A percentile compares a stretch with the other conserved stretches of the same genome.
phyloP scores from a whole-genome alignment of 2,329 filamentous ascomycete genomes.

The Achaetomium macrosporum region DNA sequence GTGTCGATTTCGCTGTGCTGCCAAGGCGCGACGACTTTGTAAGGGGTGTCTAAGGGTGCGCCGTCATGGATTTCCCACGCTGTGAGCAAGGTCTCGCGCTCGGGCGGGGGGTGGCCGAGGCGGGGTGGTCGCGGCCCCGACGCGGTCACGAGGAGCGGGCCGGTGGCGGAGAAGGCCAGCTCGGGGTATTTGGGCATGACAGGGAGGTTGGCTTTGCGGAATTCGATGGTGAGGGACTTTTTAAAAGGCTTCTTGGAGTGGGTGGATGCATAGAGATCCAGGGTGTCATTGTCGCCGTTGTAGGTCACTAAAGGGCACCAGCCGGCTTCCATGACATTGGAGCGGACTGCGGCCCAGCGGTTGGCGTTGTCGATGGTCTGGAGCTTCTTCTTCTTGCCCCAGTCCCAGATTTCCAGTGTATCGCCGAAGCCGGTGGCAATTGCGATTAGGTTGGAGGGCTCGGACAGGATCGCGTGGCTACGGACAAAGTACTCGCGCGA shows the following conservation, averaged over 20 bases:
- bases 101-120: slow-evolving; percentile 33
- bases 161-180: slow-evolving; percentile 35
- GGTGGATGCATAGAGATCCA: slow-evolving; percentile 32
- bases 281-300: slow-evolving; percentile 27
- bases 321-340: slow-evolving; percentile 31
- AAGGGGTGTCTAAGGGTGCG: slow-evolving; percentile 28
- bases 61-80: slow-evolving; percentile 35
- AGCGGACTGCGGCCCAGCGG: slow-evolving; percentile 34
- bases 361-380: slow-evolving; percentile 35
- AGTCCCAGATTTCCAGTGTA: slow-evolving; percentile 36
- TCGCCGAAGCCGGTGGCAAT: slow-evolving; percentile 37
- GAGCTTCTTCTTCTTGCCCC: slow-evolving; percentile 35
- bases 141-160: slow-evolving; percentile 34
- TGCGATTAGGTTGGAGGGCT: slow-evolving; percentile 34
- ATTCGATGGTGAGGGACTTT: slow-evolving; percentile 32
- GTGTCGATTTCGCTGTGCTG: slow-evolving; percentile 36
- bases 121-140: slow-evolving; percentile 36
- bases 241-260: slow-evolving; percentile 34
- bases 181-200: slow-evolving; percentile 36
- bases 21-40: slow-evolving; percentile 34
- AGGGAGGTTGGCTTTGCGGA: slow-evolving; percentile 32
- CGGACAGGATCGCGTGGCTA: slow-evolving; percentile 38
- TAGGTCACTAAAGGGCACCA: slow-evolving; percentile 34
- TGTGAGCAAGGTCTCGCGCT: slow-evolving; percentile 34
- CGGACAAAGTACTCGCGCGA: slow-evolving; percentile 40